A percentile compares a stretch with the other conserved stretches of the same genome.
Evolutionary conservation across 257 asterid species (phyloP).

Genomic region (Solanum paucissectum): DNA sequence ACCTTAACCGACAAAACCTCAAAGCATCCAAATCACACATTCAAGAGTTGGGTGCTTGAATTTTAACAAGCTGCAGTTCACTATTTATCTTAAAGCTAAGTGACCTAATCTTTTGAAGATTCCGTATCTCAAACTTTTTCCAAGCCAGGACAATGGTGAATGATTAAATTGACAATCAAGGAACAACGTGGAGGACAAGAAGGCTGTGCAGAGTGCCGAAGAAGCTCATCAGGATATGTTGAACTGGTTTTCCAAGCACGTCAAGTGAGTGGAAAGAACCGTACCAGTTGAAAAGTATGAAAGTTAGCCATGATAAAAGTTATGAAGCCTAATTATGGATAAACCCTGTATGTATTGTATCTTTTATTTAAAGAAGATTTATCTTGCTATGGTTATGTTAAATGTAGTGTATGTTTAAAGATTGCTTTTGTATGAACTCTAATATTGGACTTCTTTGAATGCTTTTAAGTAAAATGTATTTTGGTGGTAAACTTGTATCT

Average conservation of each 20-base stretch:
- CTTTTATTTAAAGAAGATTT: not conserved
- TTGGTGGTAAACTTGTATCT: not conserved
- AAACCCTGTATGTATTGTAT: not conserved
- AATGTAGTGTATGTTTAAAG: not conserved
- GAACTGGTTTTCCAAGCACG: not conserved
- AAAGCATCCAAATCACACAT: not conserved
- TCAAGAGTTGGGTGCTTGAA: not conserved
- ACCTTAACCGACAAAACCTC: not conserved
- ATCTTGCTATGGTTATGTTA: not conserved
- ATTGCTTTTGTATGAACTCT: no score
- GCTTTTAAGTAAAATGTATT: no score
- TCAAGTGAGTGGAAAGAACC: not conserved
- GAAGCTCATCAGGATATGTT: constrained; percentile 2
- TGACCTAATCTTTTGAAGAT: not conserved
- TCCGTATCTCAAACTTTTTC: not conserved
- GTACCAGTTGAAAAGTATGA: not conserved
- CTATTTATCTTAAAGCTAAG: not conserved
- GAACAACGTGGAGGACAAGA: not conserved
- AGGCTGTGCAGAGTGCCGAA: not conserved
- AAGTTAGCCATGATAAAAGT: not conserved
- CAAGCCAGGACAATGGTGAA: not conserved
- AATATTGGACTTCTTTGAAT: not conserved
- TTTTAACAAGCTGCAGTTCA: not conserved
- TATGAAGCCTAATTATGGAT: not conserved
- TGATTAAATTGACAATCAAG: not conserved